These are phyloP conservation scores for Lasiosphaeria miniovina DNA, from an alignment of 495 filamentous ascomycete species.

Conservation along the genomic window DNA sequence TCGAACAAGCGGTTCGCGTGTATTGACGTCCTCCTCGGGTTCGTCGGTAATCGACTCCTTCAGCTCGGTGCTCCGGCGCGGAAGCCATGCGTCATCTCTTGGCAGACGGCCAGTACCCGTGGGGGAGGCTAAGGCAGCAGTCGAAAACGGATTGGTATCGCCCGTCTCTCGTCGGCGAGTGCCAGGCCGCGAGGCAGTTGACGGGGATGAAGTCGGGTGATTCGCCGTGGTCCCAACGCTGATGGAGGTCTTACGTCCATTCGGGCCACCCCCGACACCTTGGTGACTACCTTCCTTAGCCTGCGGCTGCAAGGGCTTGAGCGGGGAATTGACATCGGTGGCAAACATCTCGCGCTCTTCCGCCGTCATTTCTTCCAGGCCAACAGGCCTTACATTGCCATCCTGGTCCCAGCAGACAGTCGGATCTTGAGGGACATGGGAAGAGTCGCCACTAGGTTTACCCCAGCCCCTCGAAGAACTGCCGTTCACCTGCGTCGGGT, in stretches of 20 bases:
- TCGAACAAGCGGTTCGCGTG: constrained; percentile 32
- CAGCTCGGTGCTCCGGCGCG: constrained; percentile 67
- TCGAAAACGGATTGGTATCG: constrained; percentile 69
- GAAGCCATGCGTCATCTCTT: constrained; percentile 56
- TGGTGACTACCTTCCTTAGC: constrained; percentile 64
- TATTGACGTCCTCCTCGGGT: constrained; percentile 36
- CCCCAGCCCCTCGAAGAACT: constrained; percentile 68
- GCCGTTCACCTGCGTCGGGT: constrained; percentile 65
- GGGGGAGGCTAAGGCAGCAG: constrained; percentile 48
- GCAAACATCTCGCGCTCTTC: constrained; percentile 85
- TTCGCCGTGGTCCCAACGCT: constrained; percentile 51
- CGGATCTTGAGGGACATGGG: constrained; percentile 47
- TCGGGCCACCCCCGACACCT: constrained; percentile 44
- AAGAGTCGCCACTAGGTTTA: constrained; percentile 63
- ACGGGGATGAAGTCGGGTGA: constrained; percentile 59
- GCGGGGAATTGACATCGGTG: constrained; percentile 83
- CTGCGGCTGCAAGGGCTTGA: constrained; percentile 74
- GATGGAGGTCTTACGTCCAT: constrained; percentile 73
- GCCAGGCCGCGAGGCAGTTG: constrained; percentile 60
- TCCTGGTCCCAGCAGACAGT: constrained; percentile 87
- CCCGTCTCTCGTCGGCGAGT: constrained; percentile 82
- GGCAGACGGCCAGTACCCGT: constrained; percentile 45
- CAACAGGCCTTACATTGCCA: constrained; percentile 69
- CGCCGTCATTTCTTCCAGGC: constrained; percentile 70
- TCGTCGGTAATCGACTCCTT: constrained; percentile 50